Conservation (phyloP, 805 yeast genomes). For the Candida loeiensis region DNA sequence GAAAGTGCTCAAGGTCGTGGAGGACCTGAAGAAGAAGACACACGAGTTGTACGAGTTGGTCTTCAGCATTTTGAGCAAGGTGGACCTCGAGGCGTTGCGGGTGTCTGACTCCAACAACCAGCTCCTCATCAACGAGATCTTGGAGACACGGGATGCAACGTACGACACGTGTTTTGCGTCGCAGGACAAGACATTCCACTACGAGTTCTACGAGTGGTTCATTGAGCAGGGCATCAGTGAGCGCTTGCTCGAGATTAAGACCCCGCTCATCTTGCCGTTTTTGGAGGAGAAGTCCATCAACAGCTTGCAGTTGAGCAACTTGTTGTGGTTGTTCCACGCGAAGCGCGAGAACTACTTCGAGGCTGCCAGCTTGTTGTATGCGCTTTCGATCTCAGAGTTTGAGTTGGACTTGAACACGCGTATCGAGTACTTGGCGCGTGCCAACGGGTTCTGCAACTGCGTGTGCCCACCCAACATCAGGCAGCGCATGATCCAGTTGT, state of each 20-base stretch:
- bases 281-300: constrained; percentile 62
- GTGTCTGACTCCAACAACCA: constrained; percentile 34
- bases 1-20: constrained; percentile 48
- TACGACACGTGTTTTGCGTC: constrained; percentile 71
- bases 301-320: constrained; percentile 70
- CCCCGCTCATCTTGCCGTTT: constrained; percentile 76
- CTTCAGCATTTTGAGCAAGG: constrained; percentile 68
- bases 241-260: constrained; percentile 71
- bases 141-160: constrained; percentile 64
- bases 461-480: constrained; percentile 71
- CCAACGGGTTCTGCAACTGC: constrained; percentile 89
- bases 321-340: constrained; percentile 87
- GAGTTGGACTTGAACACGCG: constrained; percentile 65
- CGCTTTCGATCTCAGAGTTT: constrained; percentile 71
- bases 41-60: constrained; percentile 74
- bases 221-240: constrained; percentile 73
- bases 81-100: constrained; percentile 61
- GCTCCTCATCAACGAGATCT: constrained; percentile 46
- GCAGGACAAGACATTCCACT: constrained; percentile 84
- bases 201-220: constrained; percentile 90
- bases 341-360: constrained; percentile 71
- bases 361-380: constrained; percentile 75
- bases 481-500: constrained; percentile 70
- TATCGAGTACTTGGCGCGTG: constrained; percentile 85
- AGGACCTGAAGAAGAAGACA: constrained; percentile 70